Evolutionary conservation across 1,284 basidiomycete species (phyloP).

Genomic region (Heterobasidion occidentale): DNA sequence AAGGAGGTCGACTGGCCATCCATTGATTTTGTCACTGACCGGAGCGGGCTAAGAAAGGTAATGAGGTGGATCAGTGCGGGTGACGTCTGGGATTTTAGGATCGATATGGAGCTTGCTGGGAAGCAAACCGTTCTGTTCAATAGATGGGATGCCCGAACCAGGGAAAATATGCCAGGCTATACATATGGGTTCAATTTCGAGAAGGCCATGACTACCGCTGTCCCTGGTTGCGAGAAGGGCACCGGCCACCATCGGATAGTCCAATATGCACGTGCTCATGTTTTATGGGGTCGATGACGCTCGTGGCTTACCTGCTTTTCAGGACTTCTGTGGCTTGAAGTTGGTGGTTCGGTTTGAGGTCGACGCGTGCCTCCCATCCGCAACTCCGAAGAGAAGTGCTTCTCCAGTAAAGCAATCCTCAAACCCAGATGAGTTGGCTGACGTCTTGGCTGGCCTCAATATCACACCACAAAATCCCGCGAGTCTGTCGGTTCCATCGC

Average conservation of each 20-base stretch:
- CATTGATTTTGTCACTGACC: slow-evolving; percentile 49
- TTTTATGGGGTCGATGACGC: neutral
- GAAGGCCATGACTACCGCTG: slow-evolving; percentile 27
- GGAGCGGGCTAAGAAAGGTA: slow-evolving; percentile 50
- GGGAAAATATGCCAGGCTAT: slow-evolving; percentile 24
- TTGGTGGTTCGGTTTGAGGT: slow-evolving; percentile 45
- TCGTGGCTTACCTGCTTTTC: neutral
- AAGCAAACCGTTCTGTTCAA: slow-evolving; percentile 37
- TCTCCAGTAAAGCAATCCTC: neutral
- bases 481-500: neutral
- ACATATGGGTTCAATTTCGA: slow-evolving; percentile 43
- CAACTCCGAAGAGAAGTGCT: neutral
- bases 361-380: slow-evolving; percentile 32
- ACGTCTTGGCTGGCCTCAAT: slow-evolving; percentile 3
- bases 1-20: slow-evolving; percentile 33
- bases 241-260: slow-evolving; percentile 28
- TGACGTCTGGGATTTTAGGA: slow-evolving; percentile 33
- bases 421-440: slow-evolving; percentile 9
- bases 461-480: neutral
- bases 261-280: slow-evolving; percentile 23
- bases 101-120: slow-evolving; percentile 44
- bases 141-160: slow-evolving; percentile 34
- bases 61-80: slow-evolving; percentile 36
- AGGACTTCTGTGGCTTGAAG: slow-evolving; percentile 40
- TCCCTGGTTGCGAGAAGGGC: slow-evolving; percentile 22